phyloP scores from a whole-genome alignment of 163 green algal genomes.

The Chlorella variabilis region DNA sequence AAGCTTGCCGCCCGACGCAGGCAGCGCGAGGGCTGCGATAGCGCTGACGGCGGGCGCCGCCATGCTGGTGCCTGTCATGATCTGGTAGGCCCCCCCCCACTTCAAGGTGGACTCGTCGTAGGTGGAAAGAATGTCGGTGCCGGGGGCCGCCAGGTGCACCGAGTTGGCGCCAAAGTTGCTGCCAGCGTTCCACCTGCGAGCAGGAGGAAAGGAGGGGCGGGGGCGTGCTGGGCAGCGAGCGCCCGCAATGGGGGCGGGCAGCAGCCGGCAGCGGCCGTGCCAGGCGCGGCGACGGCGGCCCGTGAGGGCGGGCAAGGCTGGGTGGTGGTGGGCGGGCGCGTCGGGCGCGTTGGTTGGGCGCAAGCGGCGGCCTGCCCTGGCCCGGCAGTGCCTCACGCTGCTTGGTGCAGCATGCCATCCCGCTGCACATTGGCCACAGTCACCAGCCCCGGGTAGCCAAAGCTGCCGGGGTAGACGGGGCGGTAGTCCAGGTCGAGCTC shows the following conservation, averaged over 20 bases:
- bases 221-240: no score
- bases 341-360: no score
- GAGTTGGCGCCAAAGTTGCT: constrained; percentile 1
- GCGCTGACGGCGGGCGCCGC: constrained; percentile 28
- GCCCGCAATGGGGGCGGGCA: no score
- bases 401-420: no score
- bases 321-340: no score
- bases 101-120: neutral
- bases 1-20: neutral
- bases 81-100: no score
- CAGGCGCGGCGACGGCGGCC: no score
- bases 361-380: no score
- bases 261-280: no score
- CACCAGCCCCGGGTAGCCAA: constrained; percentile 8
- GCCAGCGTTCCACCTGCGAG: neutral
- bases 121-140: constrained; percentile 12
- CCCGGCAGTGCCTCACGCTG: no score
- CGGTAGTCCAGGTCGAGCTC: neutral
- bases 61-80: constrained; percentile 33
- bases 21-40: constrained; percentile 8
- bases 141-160: constrained; percentile 14
- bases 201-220: no score
- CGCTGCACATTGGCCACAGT: neutral
- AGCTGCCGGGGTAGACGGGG: neutral
- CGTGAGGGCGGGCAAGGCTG: no score